Evolutionary conservation across 2,329 filamentous ascomycete species (phyloP), one percentile per base, ranked within the genome.

Genomic region (Epichloe baconii): DNA sequence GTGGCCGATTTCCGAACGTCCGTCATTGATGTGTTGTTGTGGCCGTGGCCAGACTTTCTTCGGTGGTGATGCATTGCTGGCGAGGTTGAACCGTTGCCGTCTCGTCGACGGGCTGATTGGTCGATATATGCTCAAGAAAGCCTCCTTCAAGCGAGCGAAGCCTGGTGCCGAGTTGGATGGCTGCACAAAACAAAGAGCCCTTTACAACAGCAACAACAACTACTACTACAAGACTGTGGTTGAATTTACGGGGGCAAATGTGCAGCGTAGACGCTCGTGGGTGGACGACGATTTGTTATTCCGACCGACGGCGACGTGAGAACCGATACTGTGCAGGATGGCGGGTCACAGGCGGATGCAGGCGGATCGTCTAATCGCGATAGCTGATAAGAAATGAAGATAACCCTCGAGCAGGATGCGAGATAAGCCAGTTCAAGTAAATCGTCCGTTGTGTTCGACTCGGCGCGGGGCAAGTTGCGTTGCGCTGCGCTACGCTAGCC

Each of bases 21-120:
- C 42, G 76, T 78, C 65, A 70, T 70, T 50, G 77, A 78, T 43
- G 73, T 70, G 64, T 76, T 76, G 53, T 69, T 68, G 54, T 72
- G 71, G 59, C 64, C 68, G 65, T 77, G 74, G 54, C 77, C 76
- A 44, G 78, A 80, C 66, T 73, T 78, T 61, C 74, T 73, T 59
- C 77, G 73, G 53, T 70, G 71, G 63, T 80, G 77, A 64, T 78
- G 75, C 77, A 80, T 80, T 56, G 44, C 35, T 57, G 49, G 48
- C 17, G 47, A 44, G 37, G 48, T 44, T 38, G 38, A 37, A 46
- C 51, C 45, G 45, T 19, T 17, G 40, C 19, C 43, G 50, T 49
- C 43, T 48, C 45, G 48, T 31, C 35, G 36, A 48, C 26, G 31
- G 5, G 36, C 21, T 42, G 35, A 52, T 49, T 48, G 49, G 47